A percentile compares a stretch with the other conserved stretches of the same genome.
Evolutionary conservation across 352 stramenopile species (phyloP).

Genomic region (Pythium insidiosum): DNA sequence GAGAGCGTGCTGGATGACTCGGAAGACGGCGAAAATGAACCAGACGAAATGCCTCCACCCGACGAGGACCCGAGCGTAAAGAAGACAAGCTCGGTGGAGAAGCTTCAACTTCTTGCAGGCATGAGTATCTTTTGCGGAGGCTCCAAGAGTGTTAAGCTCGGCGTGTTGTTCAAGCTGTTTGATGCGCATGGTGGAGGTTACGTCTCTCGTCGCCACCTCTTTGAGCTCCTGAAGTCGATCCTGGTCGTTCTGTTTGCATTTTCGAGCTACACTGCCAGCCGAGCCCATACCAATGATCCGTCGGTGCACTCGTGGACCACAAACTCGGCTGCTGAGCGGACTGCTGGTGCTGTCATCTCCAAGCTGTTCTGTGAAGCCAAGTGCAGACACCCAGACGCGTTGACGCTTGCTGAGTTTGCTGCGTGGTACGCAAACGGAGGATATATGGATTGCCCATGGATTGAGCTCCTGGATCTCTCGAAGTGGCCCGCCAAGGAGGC

Average conservation of each 20-base stretch:
- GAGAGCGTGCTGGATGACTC: constrained; percentile 43
- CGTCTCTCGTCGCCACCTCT: constrained; percentile 66
- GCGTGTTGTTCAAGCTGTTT: constrained; percentile 80
- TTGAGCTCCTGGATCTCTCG: constrained; percentile 93
- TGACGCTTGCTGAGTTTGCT: constrained; percentile 93
- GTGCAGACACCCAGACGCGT: constrained; percentile 55
- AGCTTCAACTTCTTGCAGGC: constrained; percentile 62
- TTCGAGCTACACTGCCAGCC: constrained; percentile 65
- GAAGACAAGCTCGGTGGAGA: constrained; percentile 59
- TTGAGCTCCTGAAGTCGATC: constrained; percentile 77
- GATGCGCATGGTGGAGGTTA: constrained; percentile 49
- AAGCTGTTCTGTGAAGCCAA: constrained; percentile 76
- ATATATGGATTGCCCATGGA: constrained; percentile 93
- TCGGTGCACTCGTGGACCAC: constrained; percentile 58
- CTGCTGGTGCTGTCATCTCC: constrained; percentile 88
- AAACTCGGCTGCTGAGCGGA: constrained; percentile 72
- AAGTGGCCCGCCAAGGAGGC: constrained; percentile 92
- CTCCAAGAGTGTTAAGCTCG: constrained; percentile 93
- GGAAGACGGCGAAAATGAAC: constrained; percentile 24
- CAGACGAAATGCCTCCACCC: constrained; percentile 6
- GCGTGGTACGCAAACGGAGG: constrained; percentile 94
- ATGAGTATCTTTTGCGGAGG: constrained; percentile 92
- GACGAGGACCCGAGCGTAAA: constrained; percentile 8
- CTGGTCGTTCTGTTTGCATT: constrained; percentile 81
- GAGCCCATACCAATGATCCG: constrained; percentile 53